phyloP scores from a whole-genome alignment of 192 early-diverging fungal species.

The Linderina pennispora region DNA sequence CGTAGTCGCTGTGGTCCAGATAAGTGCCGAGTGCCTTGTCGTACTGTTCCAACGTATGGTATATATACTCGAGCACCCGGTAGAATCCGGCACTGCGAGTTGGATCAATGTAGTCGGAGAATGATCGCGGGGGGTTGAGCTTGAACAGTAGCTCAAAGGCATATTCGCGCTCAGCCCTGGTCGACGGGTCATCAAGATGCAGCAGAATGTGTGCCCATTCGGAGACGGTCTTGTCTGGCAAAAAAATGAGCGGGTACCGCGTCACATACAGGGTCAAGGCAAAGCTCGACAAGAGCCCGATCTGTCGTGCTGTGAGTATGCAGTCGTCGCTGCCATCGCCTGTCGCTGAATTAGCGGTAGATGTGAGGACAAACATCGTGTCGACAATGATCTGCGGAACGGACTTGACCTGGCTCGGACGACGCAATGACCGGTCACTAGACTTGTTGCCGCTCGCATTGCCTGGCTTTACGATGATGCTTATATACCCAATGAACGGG shows the following conservation, averaged over 20 bases:
- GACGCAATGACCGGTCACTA: constrained; percentile 32
- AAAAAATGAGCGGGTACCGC: constrained; percentile 37
- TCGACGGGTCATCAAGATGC: constrained; percentile 22
- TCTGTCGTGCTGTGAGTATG: constrained; percentile 15
- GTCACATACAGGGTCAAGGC: constrained; percentile 34
- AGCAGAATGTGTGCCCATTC: constrained; percentile 26
- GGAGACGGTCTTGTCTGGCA: constrained; percentile 17
- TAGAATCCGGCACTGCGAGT: constrained; percentile 30
- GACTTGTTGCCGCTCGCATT: neutral
- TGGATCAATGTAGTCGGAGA: constrained; percentile 23
- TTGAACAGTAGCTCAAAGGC: constrained; percentile 39
- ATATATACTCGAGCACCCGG: constrained; percentile 39
- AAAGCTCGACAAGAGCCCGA: constrained; percentile 34
- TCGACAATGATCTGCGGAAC: constrained; percentile 36
- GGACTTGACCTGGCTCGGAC: constrained; percentile 44
- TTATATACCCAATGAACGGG: constrained; percentile 32
- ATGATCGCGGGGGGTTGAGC: constrained; percentile 32
- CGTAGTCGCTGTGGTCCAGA: constrained; percentile 33
- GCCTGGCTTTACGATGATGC: constrained; percentile 29
- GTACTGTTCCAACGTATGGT: constrained; percentile 17
- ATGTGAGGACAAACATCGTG: constrained; percentile 18
- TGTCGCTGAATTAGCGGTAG: no score
- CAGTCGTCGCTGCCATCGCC: neutral
- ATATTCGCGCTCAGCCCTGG: constrained; percentile 30
- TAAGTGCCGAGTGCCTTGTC: constrained; percentile 31